These are phyloP conservation scores for Sclerotinia subarctica DNA, from an alignment of 2,329 filamentous ascomycete genomes.

Conservation along the genomic window DNA sequence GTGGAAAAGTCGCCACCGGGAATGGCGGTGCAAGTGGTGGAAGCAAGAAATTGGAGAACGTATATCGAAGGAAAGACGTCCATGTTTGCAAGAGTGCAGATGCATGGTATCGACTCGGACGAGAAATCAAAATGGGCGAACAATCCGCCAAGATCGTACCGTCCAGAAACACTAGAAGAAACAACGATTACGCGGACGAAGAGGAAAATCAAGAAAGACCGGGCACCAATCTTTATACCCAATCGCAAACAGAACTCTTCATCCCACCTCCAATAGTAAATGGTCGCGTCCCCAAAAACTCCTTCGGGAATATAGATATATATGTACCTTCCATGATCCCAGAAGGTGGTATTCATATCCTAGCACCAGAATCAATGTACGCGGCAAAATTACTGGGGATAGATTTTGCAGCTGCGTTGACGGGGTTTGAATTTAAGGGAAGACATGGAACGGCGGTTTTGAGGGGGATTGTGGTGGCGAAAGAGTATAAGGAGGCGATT, in stretches of 20 bases:
- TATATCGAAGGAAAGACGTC: conserved; percentile 82
- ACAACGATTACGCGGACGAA: conserved; percentile 41
- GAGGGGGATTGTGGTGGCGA: conserved; percentile 72
- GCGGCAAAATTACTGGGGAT: conserved; percentile 75
- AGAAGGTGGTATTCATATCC: conserved; percentile 71
- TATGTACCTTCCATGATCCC: conserved; percentile 94
- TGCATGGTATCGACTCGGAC: conserved; percentile 86
- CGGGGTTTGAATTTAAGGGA: conserved; percentile 84
- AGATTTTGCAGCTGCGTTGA: conserved; percentile 86
- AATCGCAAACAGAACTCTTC: conserved; percentile 70
- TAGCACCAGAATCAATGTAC: conserved; percentile 57
- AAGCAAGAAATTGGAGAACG: conserved; percentile 59
- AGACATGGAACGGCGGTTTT: conserved; percentile 82
- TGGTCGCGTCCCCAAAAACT: conserved; percentile 81
- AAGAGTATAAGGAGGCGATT: conserved; percentile 69
- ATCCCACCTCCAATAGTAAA: conserved; percentile 70
- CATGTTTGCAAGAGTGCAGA: conserved; percentile 73
- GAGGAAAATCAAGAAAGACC: conserved; percentile 45
- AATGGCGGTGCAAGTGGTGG: conserved; percentile 43
- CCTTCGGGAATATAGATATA: conserved; percentile 89
- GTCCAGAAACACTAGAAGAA: conserved; percentile 43
- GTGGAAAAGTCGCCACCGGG: conserved; percentile 74
- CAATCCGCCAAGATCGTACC: conserved; percentile 76
- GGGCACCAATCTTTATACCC: conserved; percentile 57
- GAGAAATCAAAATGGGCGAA: conserved; percentile 73